These are phyloP conservation scores for Phytophthora hibernalis DNA, from an alignment of 352 stramenopile genomes.

Conservation along the genomic window DNA sequence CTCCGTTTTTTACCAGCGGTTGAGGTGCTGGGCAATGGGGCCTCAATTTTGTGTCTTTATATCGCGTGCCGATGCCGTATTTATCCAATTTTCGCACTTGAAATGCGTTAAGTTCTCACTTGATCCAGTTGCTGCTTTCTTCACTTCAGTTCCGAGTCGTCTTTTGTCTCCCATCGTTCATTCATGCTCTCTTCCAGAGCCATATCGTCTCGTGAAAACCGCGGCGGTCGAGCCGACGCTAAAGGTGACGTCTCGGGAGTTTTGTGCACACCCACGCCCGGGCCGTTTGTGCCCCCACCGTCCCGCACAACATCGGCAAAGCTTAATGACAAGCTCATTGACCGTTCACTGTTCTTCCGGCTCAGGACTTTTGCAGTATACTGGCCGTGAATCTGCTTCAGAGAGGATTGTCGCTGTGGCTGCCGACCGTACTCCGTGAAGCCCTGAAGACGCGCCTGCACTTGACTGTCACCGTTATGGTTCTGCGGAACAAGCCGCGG, in stretches of 20 bases:
- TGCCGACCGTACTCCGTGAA: conserved; percentile 20
- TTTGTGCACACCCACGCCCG: conserved; percentile 17
- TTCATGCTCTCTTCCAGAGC: conserved; percentile 66
- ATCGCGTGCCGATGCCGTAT: conserved; percentile 39
- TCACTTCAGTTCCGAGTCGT: conserved; percentile 75
- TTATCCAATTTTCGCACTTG: conserved; percentile 39
- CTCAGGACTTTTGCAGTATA: conserved; percentile 37
- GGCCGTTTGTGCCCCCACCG: conserved; percentile 36
- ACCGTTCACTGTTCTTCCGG: conserved; percentile 75
- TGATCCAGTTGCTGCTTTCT: conserved; percentile 3
- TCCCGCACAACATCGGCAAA: conserved; percentile 87
- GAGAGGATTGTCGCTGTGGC: conserved; percentile 29
- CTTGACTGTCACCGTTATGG: conserved; percentile 21
- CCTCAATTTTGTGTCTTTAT: conserved; percentile 1
- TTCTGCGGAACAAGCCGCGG: conserved; percentile 48
- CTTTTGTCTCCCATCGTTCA: conserved; percentile 75
- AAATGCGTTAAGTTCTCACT: conserved; percentile 15
- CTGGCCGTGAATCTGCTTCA: conserved; percentile 31
- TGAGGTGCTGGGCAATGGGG: not conserved
- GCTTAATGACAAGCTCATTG: conserved; percentile 89
- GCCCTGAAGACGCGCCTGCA: conserved; percentile 17
- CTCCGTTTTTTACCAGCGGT: not conserved
- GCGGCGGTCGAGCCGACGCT: conserved; percentile 41
- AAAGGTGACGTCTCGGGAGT: conserved; percentile 55
- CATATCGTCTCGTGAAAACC: conserved; percentile 66